These are phyloP conservation scores for Wallemia ichthyophaga DNA, from an alignment of 1,284 basidiomycete genomes.

Conservation along the genomic window DNA sequence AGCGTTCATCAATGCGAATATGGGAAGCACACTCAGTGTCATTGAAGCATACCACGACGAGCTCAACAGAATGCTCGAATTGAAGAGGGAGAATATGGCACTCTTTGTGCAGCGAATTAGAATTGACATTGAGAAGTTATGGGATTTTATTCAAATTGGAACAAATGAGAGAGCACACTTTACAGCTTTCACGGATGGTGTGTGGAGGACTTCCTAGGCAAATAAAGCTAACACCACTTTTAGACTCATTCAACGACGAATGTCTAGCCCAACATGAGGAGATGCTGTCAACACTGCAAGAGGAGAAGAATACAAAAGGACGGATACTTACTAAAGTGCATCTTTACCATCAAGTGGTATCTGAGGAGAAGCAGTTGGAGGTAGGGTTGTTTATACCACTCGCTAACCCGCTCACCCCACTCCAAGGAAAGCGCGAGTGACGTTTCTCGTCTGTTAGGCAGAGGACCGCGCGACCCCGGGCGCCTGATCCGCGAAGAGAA, in stretches of 20 bases:
- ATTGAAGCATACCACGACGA: constrained; percentile 61
- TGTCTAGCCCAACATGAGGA: constrained; percentile 61
- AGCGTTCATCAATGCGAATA: constrained; percentile 41
- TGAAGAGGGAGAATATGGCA: constrained; percentile 63
- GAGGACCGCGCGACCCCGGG: constrained; percentile 28
- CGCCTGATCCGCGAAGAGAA: constrained; percentile 68
- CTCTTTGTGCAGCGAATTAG: constrained; percentile 57
- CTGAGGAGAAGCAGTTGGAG: constrained; percentile 63
- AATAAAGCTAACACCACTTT: constrained; percentile 5
- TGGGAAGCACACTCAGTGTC: constrained; percentile 42
- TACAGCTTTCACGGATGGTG: constrained; percentile 47
- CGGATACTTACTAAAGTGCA: constrained; percentile 43
- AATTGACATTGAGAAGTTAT: constrained; percentile 45
- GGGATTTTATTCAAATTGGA: constrained; percentile 61
- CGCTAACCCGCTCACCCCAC: constrained; percentile 1
- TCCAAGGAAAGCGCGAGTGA: constrained; percentile 19
- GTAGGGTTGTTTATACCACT: constrained; percentile 8
- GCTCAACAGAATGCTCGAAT: constrained; percentile 56
- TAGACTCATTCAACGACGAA: constrained; percentile 69
- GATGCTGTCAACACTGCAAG: constrained; percentile 47
- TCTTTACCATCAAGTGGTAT: constrained; percentile 72
- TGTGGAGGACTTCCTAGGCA: constrained; percentile 11
- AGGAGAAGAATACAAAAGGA: constrained; percentile 45
- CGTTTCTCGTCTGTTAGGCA: constrained; percentile 38
- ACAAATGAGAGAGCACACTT: constrained; percentile 56